phyloP scores from a whole-genome alignment of 148 eudicot genomes.

The Rhododendron williamsianum region DNA sequence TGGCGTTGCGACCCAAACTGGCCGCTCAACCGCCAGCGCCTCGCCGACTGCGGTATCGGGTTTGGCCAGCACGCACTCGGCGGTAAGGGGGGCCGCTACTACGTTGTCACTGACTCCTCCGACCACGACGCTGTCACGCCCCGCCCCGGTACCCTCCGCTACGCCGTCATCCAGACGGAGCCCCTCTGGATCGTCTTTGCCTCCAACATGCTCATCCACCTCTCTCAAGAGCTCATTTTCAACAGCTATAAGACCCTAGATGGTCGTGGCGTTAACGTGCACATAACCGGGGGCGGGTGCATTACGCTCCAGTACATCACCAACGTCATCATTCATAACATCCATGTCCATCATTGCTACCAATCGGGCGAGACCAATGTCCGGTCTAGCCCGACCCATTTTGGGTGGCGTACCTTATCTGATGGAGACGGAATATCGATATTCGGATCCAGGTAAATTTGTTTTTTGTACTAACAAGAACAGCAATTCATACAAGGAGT shows the following conservation, averaged over 20 bases:
- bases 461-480: not conserved
- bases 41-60: conserved; percentile 84
- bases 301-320: conserved; percentile 67
- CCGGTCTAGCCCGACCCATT: conserved; percentile 78
- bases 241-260: conserved; percentile 80
- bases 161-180: conserved; percentile 71
- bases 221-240: conserved; percentile 75
- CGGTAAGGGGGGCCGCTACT: conserved; percentile 77
- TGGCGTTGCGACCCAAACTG: conserved; percentile 90
- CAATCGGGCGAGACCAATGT: conserved; percentile 66
- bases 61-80: conserved; percentile 84
- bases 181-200: conserved; percentile 88
- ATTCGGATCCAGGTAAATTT: conserved; percentile 33
- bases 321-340: conserved; percentile 73
- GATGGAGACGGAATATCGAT: conserved; percentile 93
- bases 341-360: conserved; percentile 80
- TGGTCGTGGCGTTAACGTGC: conserved; percentile 76
- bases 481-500: not conserved
- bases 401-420: conserved; percentile 48
- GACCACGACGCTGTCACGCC: conserved; percentile 76
- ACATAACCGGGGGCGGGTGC: conserved; percentile 87
- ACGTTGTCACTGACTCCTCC: conserved; percentile 71
- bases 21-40: conserved; percentile 66
- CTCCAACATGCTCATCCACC: conserved; percentile 66
- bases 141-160: conserved; percentile 71